Evolutionary conservation across 2,329 filamentous ascomycete genomes (phyloP).

Genomic region (Nigrospora sphaerica): DNA sequence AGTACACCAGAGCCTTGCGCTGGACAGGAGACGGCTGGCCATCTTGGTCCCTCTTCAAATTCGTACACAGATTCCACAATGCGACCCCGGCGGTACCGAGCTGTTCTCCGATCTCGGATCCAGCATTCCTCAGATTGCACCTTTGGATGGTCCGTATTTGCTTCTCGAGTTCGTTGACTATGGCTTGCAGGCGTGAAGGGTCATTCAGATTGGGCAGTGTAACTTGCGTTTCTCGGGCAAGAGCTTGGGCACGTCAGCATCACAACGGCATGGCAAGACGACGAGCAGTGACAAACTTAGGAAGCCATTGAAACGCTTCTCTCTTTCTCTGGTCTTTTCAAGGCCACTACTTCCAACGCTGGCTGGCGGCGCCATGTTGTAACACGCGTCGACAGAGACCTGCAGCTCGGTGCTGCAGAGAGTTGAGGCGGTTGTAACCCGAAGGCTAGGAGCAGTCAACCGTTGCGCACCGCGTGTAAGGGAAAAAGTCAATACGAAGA

Average conservation of each 20-base stretch:
- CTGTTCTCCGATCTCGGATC: constrained; percentile 27
- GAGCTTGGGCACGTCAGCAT: neutral
- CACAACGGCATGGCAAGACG: neutral
- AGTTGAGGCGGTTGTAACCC: no score
- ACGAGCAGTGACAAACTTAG: neutral
- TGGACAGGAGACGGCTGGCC: constrained; percentile 9
- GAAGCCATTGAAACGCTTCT: constrained; percentile 2
- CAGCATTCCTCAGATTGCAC: constrained; percentile 23
- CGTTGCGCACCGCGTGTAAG: no score
- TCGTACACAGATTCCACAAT: constrained; percentile 62
- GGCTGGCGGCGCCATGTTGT: constrained; percentile 1
- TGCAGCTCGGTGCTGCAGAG: neutral
- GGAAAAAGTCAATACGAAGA: no score
- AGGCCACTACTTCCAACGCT: neutral
- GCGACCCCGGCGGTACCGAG: constrained; percentile 49
- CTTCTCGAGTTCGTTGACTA: constrained; percentile 33
- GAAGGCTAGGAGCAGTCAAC: no score
- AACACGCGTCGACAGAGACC: neutral
- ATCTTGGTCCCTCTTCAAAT: constrained; percentile 31
- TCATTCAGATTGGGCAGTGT: no score
- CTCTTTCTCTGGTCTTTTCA: constrained; percentile 1
- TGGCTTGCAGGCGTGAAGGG: constrained; percentile 10
- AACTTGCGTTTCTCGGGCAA: no score
- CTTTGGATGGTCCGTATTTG: constrained; percentile 25
- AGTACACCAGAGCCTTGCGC: constrained; percentile 27